A percentile compares a stretch with the other conserved stretches of the same genome.
Evolutionary conservation across 306 rosid genomes (phyloP).

Genomic region (Mimosa pudica): DNA sequence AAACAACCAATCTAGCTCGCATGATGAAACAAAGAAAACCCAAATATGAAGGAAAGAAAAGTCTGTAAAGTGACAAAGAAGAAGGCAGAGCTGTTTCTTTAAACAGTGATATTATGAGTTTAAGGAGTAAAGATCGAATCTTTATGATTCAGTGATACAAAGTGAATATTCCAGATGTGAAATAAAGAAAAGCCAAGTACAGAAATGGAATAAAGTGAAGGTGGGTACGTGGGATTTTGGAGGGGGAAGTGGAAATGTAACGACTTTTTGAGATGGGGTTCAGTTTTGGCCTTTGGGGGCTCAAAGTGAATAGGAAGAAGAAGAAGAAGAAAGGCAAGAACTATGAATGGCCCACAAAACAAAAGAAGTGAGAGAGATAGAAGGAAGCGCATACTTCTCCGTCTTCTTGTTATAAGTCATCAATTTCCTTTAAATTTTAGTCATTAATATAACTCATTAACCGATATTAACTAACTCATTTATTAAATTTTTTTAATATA

Average conservation of each 20-base stretch:
- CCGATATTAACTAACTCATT: too few species aligned
- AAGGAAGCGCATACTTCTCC: too few species aligned
- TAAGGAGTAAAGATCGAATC: not conserved
- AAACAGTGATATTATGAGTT: not conserved
- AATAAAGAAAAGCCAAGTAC: not conserved
- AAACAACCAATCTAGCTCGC: conserved; percentile 88
- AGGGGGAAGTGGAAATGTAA: not conserved
- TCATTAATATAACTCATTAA: too few species aligned
- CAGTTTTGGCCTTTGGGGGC: conserved; percentile 5
- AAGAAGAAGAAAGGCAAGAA: not conserved
- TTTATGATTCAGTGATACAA: not conserved
- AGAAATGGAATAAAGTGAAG: not conserved
- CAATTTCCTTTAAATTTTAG: too few species aligned
- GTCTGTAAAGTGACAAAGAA: not conserved
- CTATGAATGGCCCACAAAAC: conserved; percentile 1
- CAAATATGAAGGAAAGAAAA: not conserved
- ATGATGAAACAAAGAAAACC: conserved; percentile 29
- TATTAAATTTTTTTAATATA: too few species aligned
- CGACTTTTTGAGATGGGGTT: not conserved
- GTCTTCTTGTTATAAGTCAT: too few species aligned
- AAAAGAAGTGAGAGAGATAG: not conserved
- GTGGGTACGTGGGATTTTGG: not conserved
- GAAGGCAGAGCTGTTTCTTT: not conserved
- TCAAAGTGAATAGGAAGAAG: conserved; percentile 5
- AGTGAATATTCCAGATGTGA: not conserved